Conservation (phyloP, 208 protist species). For the Strigomonas galati region DNA sequence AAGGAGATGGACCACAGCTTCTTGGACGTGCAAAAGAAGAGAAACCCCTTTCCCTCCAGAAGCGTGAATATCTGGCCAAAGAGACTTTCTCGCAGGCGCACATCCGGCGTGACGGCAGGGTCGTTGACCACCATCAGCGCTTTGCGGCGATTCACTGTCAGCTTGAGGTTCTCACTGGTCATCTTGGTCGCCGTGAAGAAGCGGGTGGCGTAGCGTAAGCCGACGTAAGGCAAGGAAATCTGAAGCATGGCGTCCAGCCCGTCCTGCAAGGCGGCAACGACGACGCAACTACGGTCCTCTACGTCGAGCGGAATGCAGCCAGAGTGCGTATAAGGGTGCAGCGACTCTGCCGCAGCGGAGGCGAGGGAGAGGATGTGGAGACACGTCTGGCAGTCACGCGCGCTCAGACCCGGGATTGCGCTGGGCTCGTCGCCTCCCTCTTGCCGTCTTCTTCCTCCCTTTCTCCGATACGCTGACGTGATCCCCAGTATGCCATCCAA, state of each 20-base stretch:
- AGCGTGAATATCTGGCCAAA: conserved; percentile 89
- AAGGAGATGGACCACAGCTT: conserved; percentile 88
- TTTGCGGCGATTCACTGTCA: conserved; percentile 81
- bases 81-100: conserved; percentile 62
- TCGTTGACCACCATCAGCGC: conserved; percentile 67
- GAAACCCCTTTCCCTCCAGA: conserved; percentile 39
- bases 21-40: conserved; percentile 71
- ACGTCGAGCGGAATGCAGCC: conserved; percentile 9
- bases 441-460: not conserved
- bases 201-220: conserved; percentile 36
- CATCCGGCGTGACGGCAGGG: conserved; percentile 21
- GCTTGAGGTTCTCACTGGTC: conserved; percentile 53
- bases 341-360: not conserved
- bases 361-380: not conserved
- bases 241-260: conserved; percentile 7
- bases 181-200: conserved; percentile 48
- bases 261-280: not conserved
- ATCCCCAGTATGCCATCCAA: not conserved
- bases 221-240: conserved; percentile 15
- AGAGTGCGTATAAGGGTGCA: conserved; percentile 10
- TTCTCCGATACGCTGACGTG: not conserved
- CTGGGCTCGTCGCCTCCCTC: not conserved
- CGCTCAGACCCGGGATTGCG: not conserved
- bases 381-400: not conserved
- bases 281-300: not conserved